Percentiles rank a stretch among this genome's conserved stretches.
Conservation (phyloP, 495 filamentous ascomycete species). For the Baudoinia panamericana region DNA sequence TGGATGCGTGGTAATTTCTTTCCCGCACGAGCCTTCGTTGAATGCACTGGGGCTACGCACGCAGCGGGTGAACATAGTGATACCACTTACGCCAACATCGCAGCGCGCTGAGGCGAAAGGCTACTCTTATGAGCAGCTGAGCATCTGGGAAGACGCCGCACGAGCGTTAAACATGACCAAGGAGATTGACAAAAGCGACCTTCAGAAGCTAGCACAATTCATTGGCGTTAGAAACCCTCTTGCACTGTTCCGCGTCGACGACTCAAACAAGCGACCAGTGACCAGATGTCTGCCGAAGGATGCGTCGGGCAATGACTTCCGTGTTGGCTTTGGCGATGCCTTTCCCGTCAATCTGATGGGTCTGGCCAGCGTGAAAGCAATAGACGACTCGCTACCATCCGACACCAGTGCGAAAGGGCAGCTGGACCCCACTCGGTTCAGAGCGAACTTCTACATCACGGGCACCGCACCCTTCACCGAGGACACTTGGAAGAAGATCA, state of each 20-base stretch:
- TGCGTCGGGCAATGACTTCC: conserved; percentile 59
- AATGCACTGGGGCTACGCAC: conserved; percentile 22
- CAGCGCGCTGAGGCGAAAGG: conserved; percentile 37
- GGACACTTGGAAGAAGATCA: conserved; percentile 65
- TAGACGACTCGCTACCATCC: conserved; percentile 27
- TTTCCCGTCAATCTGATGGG: conserved; percentile 78
- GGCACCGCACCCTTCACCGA: conserved; percentile 54
- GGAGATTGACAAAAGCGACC: conserved; percentile 38
- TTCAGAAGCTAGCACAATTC: conserved; percentile 39
- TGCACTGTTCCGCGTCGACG: conserved; percentile 59
- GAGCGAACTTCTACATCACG: conserved; percentile 68
- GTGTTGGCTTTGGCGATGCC: conserved; percentile 73
- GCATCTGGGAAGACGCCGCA: conserved; percentile 65
- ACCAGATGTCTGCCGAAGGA: conserved; percentile 62
- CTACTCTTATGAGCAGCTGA: conserved; percentile 51
- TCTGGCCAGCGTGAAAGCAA: conserved; percentile 56
- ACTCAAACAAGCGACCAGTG: conserved; percentile 49
- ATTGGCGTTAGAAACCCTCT: conserved; percentile 52
- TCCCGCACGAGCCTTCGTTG: conserved; percentile 37
- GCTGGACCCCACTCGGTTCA: conserved; percentile 59
- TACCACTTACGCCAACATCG: conserved; percentile 52
- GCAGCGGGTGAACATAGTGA: conserved; percentile 33
- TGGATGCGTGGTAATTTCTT: conserved; percentile 43
- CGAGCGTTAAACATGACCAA: conserved; percentile 35
- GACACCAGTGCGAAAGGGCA: conserved; percentile 9